These are phyloP conservation scores for Linderina pennispora DNA, from an alignment of 192 early-diverging fungal species.

Conservation along the genomic window DNA sequence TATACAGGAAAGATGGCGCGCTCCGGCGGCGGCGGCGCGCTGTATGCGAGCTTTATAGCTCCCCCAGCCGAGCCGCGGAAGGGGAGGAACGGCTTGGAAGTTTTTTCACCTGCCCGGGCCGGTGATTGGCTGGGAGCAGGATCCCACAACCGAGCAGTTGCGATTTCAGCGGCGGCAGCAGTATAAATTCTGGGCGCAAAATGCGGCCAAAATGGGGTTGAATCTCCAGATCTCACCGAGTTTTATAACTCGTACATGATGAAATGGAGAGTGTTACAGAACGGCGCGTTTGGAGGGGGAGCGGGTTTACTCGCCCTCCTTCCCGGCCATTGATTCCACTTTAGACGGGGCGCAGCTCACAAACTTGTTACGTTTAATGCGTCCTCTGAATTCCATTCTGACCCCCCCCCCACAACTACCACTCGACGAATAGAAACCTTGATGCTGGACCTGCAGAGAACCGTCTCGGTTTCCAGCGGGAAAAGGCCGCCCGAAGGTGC, in stretches of 20 bases:
- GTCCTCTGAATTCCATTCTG: constrained; percentile 24
- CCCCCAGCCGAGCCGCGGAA: too few species aligned
- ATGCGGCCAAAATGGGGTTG: neutral
- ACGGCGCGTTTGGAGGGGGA: neutral
- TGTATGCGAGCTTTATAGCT: too few species aligned
- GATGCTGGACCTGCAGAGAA: too few species aligned
- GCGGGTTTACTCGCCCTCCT: neutral
- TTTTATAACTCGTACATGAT: constrained; percentile 33
- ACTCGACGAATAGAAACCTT: neutral
- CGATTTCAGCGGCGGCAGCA: too few species aligned
- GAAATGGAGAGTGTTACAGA: constrained; percentile 26
- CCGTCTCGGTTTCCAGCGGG: too few species aligned
- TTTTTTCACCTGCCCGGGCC: neutral
- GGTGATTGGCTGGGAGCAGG: neutral
- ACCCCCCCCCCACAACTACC: constrained; percentile 12
- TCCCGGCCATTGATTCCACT: constrained; percentile 1
- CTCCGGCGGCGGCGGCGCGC: too few species aligned
- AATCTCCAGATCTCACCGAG: constrained; percentile 29
- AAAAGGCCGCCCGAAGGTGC: too few species aligned
- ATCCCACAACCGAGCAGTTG: too few species aligned
- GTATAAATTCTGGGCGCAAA: neutral
- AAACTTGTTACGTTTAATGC: constrained; percentile 26
- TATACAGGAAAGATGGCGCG: too few species aligned
- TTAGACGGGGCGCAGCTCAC: constrained; percentile 30
- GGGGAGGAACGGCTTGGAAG: too few species aligned